These are phyloP conservation scores for Plasmodium cynomolgi DNA, from an alignment of 169 alveolate species.

Conservation along the genomic window DNA sequence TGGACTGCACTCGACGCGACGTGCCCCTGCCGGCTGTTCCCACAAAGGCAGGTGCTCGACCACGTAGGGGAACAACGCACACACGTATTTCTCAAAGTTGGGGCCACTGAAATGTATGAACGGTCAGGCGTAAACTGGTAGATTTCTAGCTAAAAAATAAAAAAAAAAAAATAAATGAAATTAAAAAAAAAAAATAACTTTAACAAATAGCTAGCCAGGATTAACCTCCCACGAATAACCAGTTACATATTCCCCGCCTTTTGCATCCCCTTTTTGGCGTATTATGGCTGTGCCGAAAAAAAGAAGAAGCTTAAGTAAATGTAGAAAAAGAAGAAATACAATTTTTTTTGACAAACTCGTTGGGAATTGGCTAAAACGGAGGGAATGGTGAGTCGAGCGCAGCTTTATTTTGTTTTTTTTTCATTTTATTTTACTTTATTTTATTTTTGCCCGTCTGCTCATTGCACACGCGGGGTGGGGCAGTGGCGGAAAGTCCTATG, in stretches of 20 bases:
- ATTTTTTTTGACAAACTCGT: slow-evolving; percentile 84
- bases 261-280: slow-evolving; percentile 13
- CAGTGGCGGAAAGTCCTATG: background rate
- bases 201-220: background rate
- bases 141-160: background rate
- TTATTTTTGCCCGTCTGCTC: background rate
- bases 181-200: background rate
- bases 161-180: background rate
- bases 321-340: slow-evolving; percentile 82
- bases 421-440: slow-evolving; percentile 26
- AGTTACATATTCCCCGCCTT: background rate
- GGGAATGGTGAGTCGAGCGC: slow-evolving; percentile 80
- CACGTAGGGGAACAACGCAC: background rate
- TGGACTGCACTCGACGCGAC: background rate
- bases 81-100: background rate
- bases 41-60: background rate
- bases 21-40: background rate
- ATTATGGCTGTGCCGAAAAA: slow-evolving; percentile 86
- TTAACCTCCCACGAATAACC: background rate
- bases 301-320: slow-evolving; percentile 80
- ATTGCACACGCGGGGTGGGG: background rate
- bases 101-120: background rate
- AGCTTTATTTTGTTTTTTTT: background rate
- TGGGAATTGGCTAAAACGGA: slow-evolving; percentile 83
- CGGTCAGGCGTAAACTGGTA: background rate